Conservation (phyloP, 768 basidiomycete species). For the Pleurotus pulmonarius region DNA sequence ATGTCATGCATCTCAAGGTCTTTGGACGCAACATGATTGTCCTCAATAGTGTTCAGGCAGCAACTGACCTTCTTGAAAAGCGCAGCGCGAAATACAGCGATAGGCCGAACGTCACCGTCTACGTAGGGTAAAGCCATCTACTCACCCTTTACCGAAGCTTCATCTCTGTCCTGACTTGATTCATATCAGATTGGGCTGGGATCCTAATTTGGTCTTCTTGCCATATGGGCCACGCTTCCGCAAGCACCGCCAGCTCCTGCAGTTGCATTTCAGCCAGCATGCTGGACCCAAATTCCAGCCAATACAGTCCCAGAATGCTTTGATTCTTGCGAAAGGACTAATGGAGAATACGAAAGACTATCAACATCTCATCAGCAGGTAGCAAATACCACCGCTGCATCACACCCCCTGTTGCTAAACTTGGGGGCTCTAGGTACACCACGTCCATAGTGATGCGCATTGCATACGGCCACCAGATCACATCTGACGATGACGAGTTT, state of each 20-base stretch:
- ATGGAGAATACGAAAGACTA: conserved; percentile 17
- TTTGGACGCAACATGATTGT: conserved; percentile 23
- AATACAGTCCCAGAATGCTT: conserved; percentile 26
- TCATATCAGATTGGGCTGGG: conserved; percentile 15
- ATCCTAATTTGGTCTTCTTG: conserved; percentile 13
- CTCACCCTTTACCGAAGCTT: no score
- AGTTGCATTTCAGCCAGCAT: conserved; percentile 16
- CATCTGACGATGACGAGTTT: conserved; percentile 19
- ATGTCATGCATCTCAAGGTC: conserved; percentile 17
- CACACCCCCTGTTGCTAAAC: conserved; percentile 19
- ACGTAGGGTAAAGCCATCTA: conserved; percentile 13
- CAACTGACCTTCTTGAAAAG: conserved; percentile 24
- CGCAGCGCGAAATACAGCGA: conserved; percentile 23
- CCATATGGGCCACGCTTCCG: conserved; percentile 18
- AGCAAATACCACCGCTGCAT: conserved; percentile 14
- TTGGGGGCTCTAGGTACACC: conserved; percentile 19
- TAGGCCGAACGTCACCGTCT: conserved; percentile 14
- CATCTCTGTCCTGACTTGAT: conserved; percentile 1
- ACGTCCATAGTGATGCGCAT: no score
- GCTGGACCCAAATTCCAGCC: conserved; percentile 19
- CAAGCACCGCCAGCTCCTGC: conserved; percentile 16
- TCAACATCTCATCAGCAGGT: neutral
- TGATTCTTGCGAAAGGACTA: conserved; percentile 24
- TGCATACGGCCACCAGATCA: conserved; percentile 18
- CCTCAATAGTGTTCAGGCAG: conserved; percentile 19